These are phyloP conservation scores for Pyronema domesticum DNA, from an alignment of 495 filamentous ascomycete genomes.

Conservation along the genomic window DNA sequence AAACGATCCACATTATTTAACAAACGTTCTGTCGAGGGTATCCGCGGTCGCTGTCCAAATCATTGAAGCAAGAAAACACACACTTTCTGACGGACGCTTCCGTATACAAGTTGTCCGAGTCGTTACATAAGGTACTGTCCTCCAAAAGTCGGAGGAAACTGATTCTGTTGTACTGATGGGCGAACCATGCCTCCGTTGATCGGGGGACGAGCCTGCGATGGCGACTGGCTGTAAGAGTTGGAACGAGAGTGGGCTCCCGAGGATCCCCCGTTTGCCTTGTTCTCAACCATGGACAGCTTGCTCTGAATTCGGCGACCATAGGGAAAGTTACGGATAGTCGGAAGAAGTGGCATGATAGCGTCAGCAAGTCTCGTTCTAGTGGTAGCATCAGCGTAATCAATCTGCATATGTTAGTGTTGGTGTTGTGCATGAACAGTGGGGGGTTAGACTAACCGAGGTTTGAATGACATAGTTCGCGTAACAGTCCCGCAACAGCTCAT, in stretches of 20 bases:
- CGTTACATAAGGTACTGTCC: conserved; percentile 1
- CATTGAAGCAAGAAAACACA: neutral
- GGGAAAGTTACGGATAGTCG: conserved; percentile 66
- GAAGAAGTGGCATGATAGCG: conserved; percentile 62
- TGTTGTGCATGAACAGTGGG: conserved; percentile 1
- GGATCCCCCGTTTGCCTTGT: conserved; percentile 6
- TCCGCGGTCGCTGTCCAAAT: neutral
- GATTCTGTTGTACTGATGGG: conserved; percentile 22
- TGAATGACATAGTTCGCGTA: conserved; percentile 97
- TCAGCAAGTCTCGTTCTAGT: conserved; percentile 61
- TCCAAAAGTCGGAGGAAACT: conserved; percentile 11
- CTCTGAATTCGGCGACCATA: conserved; percentile 81
- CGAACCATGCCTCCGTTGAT: conserved; percentile 4
- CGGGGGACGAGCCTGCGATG: conserved; percentile 6
- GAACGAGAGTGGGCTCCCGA: conserved; percentile 14
- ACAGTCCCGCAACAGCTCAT: conserved; percentile 69
- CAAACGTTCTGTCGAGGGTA: neutral
- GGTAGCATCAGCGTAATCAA: conserved; percentile 60
- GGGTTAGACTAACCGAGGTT: conserved; percentile 40
- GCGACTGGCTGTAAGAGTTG: conserved; percentile 21
- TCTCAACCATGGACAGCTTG: conserved; percentile 41
- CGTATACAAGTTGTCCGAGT: conserved; percentile 17
- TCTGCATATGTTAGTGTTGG: conserved; percentile 17
- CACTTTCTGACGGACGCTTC: conserved; percentile 1
- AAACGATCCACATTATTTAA: neutral